Conservation (phyloP, 2,329 filamentous ascomycete genomes). For the Aspergillus fischeri region DNA sequence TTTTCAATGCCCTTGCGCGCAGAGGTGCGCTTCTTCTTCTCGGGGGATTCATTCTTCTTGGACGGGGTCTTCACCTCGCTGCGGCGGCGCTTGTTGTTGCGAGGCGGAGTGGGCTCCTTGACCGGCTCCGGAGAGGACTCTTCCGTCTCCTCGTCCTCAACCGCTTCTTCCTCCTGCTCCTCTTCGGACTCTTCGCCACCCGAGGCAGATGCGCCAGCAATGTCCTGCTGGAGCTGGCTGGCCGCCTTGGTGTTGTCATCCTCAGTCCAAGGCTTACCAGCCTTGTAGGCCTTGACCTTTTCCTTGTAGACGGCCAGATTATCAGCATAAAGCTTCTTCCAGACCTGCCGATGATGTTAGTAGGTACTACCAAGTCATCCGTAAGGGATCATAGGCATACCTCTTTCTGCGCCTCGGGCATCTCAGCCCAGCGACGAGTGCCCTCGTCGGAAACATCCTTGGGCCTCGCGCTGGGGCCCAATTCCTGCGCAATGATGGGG, state of each 20-base stretch:
- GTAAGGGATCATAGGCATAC: conserved; percentile 36
- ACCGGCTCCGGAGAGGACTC: conserved; percentile 35
- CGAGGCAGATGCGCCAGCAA: conserved; percentile 33
- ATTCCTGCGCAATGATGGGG: conserved; percentile 72
- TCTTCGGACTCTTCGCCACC: conserved; percentile 32
- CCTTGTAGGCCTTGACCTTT: conserved; percentile 55
- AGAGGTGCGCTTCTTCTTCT: conserved; percentile 27
- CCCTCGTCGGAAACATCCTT: conserved; percentile 86
- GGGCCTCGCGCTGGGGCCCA: conserved; percentile 71
- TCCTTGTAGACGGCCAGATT: conserved; percentile 56
- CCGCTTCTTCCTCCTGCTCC: conserved; percentile 21
- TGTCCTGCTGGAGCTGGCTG: conserved; percentile 40
- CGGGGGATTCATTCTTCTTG: conserved; percentile 35
- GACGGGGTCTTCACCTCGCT: conserved; percentile 35
- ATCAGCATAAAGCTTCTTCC: conserved; percentile 55
- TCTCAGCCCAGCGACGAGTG: conserved; percentile 76
- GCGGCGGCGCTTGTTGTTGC: conserved; percentile 42
- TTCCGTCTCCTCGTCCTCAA: conserved; percentile 27
- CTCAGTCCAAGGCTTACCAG: conserved; percentile 41
- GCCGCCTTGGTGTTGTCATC: conserved; percentile 43
- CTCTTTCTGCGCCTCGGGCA: conserved; percentile 69
- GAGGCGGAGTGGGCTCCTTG: conserved; percentile 42
- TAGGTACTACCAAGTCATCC: no score
- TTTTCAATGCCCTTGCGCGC: conserved; percentile 26
- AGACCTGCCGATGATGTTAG: conserved; percentile 38